These are phyloP conservation scores for Plantago rigida DNA, from an alignment of 305 asterid genomes.

Conservation along the genomic window DNA sequence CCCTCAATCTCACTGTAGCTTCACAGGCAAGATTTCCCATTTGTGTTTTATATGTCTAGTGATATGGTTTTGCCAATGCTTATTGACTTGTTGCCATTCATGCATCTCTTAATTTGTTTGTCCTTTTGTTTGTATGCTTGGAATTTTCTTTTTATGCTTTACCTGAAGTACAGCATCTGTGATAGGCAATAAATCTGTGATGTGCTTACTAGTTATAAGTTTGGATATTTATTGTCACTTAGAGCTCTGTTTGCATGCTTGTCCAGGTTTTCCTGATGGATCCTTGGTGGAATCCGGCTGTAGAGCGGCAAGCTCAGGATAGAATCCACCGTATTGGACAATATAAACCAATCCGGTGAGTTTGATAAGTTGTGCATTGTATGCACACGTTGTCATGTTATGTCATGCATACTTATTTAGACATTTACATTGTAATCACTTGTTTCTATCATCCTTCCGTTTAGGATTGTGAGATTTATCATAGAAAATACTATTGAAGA, in stretches of 20 bases:
- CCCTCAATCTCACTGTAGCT: constrained; percentile 88
- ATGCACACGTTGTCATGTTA: constrained; percentile 8
- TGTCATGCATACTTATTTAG: not conserved
- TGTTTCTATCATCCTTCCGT: constrained; percentile 8
- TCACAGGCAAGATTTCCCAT: constrained; percentile 48
- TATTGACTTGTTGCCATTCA: too few relatives aligned
- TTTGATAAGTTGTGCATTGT: constrained; percentile 10
- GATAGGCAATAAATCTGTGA: not conserved
- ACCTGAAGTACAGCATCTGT: not conserved
- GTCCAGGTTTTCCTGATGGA: constrained; percentile 88
- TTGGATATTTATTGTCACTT: not conserved
- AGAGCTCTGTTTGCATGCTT: constrained; percentile 9
- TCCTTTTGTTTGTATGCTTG: too few relatives aligned
- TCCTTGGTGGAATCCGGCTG: constrained; percentile 99
- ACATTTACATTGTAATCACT: not conserved
- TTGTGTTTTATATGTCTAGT: too few relatives aligned
- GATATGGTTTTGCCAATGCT: too few relatives aligned
- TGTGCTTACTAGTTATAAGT: too few relatives aligned
- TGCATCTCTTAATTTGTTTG: too few relatives aligned
- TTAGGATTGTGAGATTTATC: constrained; percentile 75
- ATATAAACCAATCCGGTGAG: constrained; percentile 73
- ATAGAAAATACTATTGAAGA: constrained; percentile 80
- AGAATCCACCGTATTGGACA: constrained; percentile 92
- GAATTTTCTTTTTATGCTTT: too few relatives aligned
- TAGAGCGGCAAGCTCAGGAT: constrained; percentile 92